Conservation (phyloP, 106 monocot genomes). For the Dendrobium chrysotoxum region DNA sequence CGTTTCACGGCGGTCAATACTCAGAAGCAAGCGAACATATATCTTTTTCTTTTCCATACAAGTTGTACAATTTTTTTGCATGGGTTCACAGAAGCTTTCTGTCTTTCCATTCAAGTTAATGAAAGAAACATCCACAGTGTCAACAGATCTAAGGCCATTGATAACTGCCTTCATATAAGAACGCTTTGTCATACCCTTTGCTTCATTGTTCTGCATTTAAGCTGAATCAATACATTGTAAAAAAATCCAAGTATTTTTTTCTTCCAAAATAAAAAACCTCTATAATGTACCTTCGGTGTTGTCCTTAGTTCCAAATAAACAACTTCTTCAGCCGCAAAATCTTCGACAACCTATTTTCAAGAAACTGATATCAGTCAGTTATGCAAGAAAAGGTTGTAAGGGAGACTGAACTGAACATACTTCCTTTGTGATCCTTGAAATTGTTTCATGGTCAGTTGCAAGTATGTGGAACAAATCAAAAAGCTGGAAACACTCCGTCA, state of each 20-base stretch:
- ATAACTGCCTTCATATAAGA: conserved; percentile 92
- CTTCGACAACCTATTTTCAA: conserved; percentile 62
- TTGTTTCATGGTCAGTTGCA: conserved; percentile 84
- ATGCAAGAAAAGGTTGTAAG: neutral
- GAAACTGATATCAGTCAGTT: neutral
- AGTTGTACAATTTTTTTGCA: conserved; percentile 8
- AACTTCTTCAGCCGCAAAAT: conserved; percentile 95
- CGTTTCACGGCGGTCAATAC: conserved; percentile 88
- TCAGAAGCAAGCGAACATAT: conserved; percentile 69
- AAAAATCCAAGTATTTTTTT: neutral
- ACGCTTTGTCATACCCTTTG: conserved; percentile 89
- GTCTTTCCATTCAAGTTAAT: conserved; percentile 16
- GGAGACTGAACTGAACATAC: conserved; percentile 21
- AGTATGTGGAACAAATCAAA: conserved; percentile 86
- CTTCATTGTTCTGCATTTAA: conserved; percentile 59
- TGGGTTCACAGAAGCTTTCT: conserved; percentile 12
- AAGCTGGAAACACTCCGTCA: conserved; percentile 85
- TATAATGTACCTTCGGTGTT: conserved; percentile 77
- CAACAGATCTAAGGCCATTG: conserved; percentile 61
- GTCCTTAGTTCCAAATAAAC: conserved; percentile 93
- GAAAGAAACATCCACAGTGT: conserved; percentile 58
- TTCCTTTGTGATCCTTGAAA: conserved; percentile 86
- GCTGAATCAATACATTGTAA: neutral
- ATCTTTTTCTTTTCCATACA: conserved; percentile 61
- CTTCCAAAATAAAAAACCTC: neutral